Base-by-base conservation (phyloP, 2,329 filamentous ascomycete species). In the Cladobotryum protrusum region DNA sequence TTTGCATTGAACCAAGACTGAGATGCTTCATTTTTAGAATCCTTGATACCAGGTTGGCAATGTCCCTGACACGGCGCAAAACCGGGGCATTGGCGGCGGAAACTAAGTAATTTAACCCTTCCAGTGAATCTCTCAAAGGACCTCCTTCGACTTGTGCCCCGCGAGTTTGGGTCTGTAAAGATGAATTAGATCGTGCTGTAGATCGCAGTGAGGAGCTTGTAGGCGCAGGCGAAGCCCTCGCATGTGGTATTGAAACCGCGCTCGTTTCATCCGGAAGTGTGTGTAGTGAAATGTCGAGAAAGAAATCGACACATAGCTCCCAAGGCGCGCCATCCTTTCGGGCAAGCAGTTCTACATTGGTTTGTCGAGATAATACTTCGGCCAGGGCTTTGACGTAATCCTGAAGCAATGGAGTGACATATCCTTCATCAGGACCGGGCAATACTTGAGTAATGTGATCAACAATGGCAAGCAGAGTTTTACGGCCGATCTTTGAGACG, bases 371-470 rank as follows among this genome's bases (percentile, higher is more conserved):
- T 15, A 97, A 76, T 3, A 96, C 68, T 24, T 79, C 75, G 4
- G 79, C 73, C 56, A 99, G 71, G 17, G 83, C 79, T 70, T 88
- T 95, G 57, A 88, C 77, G 63, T 96, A 95, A 61, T 93, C 83
- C 44, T 83, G 76, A 19, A 83, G 71, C 5, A 99, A 74, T 12
- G 86, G 84, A 50, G 83, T 76, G 55, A 89, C 82, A 48, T 86
- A 79, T 2, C 73, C 76, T 13, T 82, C 82, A 48, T 83, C 78
- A 3, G 70, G 67, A 0, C 73, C 77, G 2, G 83, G 79, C 3
- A 95, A 73, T 15, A 83, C 82, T 56, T 96, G 83, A 3, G 82
- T 84, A 53, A 97, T 85, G 67, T 96, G 90, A 56, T 89, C 83
- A 56, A 95, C 74, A 14, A 96, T 72, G 5, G 86, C 81, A 58